phyloP scores from a whole-genome alignment of 2,329 filamentous ascomycete genomes.

The Colletotrichum lupini region DNA sequence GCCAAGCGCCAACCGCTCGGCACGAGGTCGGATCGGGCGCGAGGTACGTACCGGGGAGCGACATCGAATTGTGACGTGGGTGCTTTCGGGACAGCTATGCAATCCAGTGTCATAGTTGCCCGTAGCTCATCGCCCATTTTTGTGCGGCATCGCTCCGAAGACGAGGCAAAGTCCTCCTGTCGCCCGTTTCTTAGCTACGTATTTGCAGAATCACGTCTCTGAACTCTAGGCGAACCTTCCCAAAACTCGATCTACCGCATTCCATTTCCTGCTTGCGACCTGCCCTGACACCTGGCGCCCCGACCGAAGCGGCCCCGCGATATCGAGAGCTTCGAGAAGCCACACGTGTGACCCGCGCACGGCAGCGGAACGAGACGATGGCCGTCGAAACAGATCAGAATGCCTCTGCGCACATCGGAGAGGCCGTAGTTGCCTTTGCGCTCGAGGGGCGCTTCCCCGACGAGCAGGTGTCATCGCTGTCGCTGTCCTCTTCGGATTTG shows the following conservation, averaged over 20 bases:
- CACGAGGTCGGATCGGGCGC: conserved; percentile 4
- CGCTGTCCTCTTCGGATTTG: conserved; percentile 51
- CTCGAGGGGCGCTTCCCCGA: conserved; percentile 53
- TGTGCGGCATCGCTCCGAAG: not conserved
- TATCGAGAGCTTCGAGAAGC: conserved; percentile 8
- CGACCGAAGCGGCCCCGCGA: not conserved
- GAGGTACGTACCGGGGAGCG: not conserved
- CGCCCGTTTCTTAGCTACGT: not conserved
- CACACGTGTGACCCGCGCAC: not conserved
- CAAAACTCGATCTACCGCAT: not conserved
- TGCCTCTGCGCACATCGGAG: conserved; percentile 44
- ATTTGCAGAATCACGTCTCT: not conserved
- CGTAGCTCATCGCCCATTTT: not conserved
- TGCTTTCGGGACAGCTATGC: conserved; percentile 33
- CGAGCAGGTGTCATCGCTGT: conserved; percentile 49
- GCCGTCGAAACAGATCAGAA: conserved; percentile 43
- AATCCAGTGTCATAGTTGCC: conserved; percentile 9
- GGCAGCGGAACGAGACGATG: conserved; percentile 39
- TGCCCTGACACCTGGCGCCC: not conserved
- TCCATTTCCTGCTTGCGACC: not conserved
- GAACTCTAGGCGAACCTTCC: not conserved
- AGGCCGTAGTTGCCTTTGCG: conserved; percentile 54
- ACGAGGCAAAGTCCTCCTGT: conserved; percentile 15
- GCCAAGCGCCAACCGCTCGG: conserved; percentile 5
- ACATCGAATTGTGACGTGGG: conserved; percentile 28